Base-by-base conservation (phyloP, 331 rosid genomes). In the Phaseolus coccineus region DNA sequence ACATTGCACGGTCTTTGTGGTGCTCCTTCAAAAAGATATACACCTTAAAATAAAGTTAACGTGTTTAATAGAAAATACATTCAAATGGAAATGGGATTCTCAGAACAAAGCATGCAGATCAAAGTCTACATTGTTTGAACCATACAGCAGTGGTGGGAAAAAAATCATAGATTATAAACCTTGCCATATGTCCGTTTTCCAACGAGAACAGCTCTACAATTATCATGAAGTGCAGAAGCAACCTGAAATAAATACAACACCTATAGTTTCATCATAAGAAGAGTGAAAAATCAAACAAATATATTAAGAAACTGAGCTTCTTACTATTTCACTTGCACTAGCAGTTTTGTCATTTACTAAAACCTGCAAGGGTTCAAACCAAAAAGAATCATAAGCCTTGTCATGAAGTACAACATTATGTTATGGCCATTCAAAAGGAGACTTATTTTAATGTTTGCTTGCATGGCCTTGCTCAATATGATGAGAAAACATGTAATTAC, bases 281-380 rank as follows among this genome's bases (percentile, higher is more conserved):
- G 55, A 79, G 58, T 77, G 30, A 50, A 77, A 80, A 77, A 64
- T 70, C 80, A 86, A 85, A 80, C 44, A 64, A n/a, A 74, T 19
- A 53, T 3, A 56, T 64, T 59, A 19, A 63, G 79, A 79, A 67
- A 80, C n/a, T 76, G 11, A 83, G 86, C 70, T 66, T 62, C 99
- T 90, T 84, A 95, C 99, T 71, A 95, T 95, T 95, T 95, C 99
- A 85, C 99, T 93, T 40, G 99, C 97, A 86, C 99, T 95, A 4
- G 99, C 99, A 83, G 99, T 95, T 74, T 82, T 91, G 68, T 86
- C 88, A 84, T 95, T 95, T 84, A 95, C 98, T 82, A 95, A 87
- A 84, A 95, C 91, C 99, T 95, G 96, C 84, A 85, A 74, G 61
- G 66, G 75, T 86, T 62, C 28, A 48, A 39, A 56, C 47, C 56